These are phyloP conservation scores for Amanita fuliginea DNA, from an alignment of 768 basidiomycete species.

Conservation along the genomic window DNA sequence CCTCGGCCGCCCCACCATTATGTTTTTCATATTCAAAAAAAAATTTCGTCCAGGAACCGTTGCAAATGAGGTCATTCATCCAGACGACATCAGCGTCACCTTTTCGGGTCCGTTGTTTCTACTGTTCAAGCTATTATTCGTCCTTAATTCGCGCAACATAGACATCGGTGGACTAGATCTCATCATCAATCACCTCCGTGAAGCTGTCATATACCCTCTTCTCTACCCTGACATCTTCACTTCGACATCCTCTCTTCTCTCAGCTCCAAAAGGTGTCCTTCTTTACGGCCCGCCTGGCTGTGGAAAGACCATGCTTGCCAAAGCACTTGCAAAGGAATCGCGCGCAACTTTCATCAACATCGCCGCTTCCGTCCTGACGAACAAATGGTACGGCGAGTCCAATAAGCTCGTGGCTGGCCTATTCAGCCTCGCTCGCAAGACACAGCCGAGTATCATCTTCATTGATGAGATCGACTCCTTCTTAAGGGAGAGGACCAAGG, in stretches of 20 bases:
- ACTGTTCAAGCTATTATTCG: neutral
- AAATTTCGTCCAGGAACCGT: conserved; percentile 47
- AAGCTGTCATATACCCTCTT: conserved; percentile 93
- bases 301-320: conserved; percentile 99
- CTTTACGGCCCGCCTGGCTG: conserved; percentile 97
- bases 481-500: conserved; percentile 73
- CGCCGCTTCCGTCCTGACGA: conserved; percentile 33
- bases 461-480: conserved; percentile 99
- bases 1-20: neutral
- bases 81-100: conserved; percentile 71
- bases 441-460: conserved; percentile 94
- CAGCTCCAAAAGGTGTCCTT: conserved; percentile 91
- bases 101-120: conserved; percentile 49
- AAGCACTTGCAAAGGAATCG: conserved; percentile 94
- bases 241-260: conserved; percentile 68
- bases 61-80: conserved; percentile 87
- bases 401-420: conserved; percentile 94
- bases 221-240: conserved; percentile 84
- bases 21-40: neutral
- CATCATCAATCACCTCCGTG: conserved; percentile 82
- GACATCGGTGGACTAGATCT: conserved; percentile 92
- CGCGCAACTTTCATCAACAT: conserved; percentile 88
- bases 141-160: conserved; percentile 13
- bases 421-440: conserved; percentile 88
- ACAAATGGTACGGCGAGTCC: conserved; percentile 39